Conservation (phyloP, 2,329 filamentous ascomycete genomes). For the Aspergillus uvarum region DNA sequence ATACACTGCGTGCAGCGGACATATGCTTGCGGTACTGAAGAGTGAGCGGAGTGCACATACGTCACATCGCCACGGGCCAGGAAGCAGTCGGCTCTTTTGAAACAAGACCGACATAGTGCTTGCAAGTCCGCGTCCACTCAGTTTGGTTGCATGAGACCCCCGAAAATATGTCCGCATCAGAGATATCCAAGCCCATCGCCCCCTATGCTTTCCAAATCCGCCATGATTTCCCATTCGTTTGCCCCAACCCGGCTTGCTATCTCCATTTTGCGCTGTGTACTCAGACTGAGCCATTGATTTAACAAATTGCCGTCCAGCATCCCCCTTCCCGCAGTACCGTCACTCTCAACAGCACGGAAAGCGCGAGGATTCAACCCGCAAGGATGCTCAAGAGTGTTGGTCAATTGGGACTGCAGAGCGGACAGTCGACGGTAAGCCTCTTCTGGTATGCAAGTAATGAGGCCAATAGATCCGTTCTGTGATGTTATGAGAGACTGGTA, state of each 20-base stretch:
- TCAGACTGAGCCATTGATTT: constrained; percentile 71
- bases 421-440: constrained; percentile 78
- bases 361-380: constrained; percentile 81
- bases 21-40: too few relatives aligned
- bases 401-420: constrained; percentile 76
- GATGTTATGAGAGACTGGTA: constrained; percentile 68
- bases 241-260: constrained; percentile 72
- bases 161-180: constrained; percentile 18
- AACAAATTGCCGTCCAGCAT: constrained; percentile 79
- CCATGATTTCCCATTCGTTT: constrained; percentile 65
- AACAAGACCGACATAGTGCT: neutral
- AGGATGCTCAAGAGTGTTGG: constrained; percentile 71
- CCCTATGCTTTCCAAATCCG: constrained; percentile 65
- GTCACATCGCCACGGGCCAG: neutral
- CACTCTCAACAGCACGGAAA: constrained; percentile 61
- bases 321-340: constrained; percentile 55
- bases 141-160: neutral
- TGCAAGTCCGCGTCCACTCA: neutral
- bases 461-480: constrained; percentile 70
- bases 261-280: constrained; percentile 69
- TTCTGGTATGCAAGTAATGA: constrained; percentile 77
- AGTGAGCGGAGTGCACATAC: too few relatives aligned
- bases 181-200: constrained; percentile 61
- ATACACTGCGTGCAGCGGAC: neutral
- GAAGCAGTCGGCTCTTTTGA: neutral